Conservation (phyloP, 73 alveolate genomes). For the Symbiodinium pilosum region DNA sequence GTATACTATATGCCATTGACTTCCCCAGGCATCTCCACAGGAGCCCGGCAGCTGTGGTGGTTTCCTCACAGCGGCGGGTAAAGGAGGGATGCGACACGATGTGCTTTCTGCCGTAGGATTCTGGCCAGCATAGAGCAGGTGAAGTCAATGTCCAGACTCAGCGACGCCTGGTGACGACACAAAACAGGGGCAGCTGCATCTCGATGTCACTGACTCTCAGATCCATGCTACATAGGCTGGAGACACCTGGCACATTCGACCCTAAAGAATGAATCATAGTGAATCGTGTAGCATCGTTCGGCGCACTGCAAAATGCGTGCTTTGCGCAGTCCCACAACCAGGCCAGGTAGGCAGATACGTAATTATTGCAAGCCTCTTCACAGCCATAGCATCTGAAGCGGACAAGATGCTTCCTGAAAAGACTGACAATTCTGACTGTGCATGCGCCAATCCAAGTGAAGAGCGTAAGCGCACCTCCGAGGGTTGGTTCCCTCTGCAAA, state of each 20-base stretch:
- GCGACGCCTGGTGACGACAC: background rate
- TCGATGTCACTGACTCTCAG: background rate
- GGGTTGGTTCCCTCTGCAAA: constrained; percentile 53
- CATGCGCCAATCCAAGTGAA: too few species aligned
- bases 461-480: constrained; percentile 15
- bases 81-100: too few species aligned
- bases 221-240: background rate
- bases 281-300: too few species aligned
- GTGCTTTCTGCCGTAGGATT: too few species aligned
- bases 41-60: background rate
- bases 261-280: too few species aligned
- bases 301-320: too few species aligned
- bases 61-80: background rate
- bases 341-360: constrained; percentile 7
- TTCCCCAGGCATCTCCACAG: too few species aligned
- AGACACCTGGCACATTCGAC: constrained; percentile 15
- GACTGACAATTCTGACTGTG: background rate
- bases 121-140: constrained; percentile 27
- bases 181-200: background rate
- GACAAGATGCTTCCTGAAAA: constrained; percentile 46
- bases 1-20: too few species aligned
- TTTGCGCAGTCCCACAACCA: too few species aligned
- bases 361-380: constrained; percentile 37
- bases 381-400: constrained; percentile 61
- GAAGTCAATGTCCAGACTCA: constrained; percentile 31